Percentiles rank a stretch among this genome's conserved stretches.
Conservation (phyloP, 305 asterid genomes). For the Coffea humblotiana region DNA sequence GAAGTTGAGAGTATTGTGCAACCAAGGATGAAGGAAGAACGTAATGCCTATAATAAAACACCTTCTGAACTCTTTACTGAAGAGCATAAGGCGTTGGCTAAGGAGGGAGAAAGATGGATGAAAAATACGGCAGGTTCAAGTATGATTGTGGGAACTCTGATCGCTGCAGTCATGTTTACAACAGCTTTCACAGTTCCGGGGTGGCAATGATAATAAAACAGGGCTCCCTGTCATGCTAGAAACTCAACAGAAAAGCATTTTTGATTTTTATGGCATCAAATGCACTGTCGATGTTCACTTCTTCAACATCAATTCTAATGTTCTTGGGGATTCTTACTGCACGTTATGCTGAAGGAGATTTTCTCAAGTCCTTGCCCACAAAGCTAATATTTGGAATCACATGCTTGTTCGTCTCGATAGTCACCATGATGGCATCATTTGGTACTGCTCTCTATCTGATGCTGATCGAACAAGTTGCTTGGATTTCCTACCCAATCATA, state of each 20-base stretch:
- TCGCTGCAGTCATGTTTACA: slow-evolving; percentile 49
- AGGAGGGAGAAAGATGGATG: slow-evolving; percentile 57
- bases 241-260: slow-evolving; percentile 6
- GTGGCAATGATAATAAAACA: slow-evolving; percentile 26
- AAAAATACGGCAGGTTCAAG: slow-evolving; percentile 46
- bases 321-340: slow-evolving; percentile 48
- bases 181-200: slow-evolving; percentile 50
- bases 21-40: slow-evolving; percentile 34
- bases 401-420: slow-evolving; percentile 44
- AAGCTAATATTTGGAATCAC: slow-evolving; percentile 39
- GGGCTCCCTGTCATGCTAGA: slow-evolving; percentile 37
- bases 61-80: slow-evolving; percentile 31
- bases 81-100: slow-evolving; percentile 34
- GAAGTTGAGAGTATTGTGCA: slow-evolving; percentile 41
- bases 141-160: slow-evolving; percentile 46
- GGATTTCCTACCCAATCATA: slow-evolving; percentile 35
- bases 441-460: slow-evolving; percentile 27
- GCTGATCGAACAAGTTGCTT: slow-evolving; percentile 19
- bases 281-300: slow-evolving; percentile 41
- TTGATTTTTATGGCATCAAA: slow-evolving; percentile 25
- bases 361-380: slow-evolving; percentile 38
- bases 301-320: slow-evolving; percentile 36
- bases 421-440: slow-evolving; percentile 47
- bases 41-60: slow-evolving; percentile 30
- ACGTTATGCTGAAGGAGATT: slow-evolving; percentile 40